These are phyloP conservation scores for Pseudevernia furfuracea DNA, from an alignment of 495 filamentous ascomycete genomes.

Conservation along the genomic window DNA sequence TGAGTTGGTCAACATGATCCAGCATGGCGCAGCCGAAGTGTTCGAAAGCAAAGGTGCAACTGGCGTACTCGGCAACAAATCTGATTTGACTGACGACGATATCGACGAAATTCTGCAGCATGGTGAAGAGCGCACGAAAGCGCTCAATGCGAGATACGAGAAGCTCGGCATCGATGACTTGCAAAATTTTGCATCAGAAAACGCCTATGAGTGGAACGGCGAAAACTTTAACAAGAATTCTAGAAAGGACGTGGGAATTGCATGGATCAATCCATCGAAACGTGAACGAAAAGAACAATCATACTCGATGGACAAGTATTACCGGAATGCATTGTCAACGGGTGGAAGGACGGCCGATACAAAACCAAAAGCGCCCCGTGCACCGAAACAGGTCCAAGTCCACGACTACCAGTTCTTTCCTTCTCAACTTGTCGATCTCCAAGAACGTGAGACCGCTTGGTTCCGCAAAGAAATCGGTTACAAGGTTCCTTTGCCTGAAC, in stretches of 20 bases:
- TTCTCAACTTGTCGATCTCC: constrained; percentile 68
- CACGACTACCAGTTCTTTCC: constrained; percentile 99
- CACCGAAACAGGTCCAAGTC: constrained; percentile 83
- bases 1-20: constrained; percentile 94
- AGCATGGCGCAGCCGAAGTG: constrained; percentile 92
- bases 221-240: constrained; percentile 79
- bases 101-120: constrained; percentile 80
- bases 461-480: constrained; percentile 94
- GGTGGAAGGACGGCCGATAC: constrained; percentile 77
- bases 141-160: constrained; percentile 88
- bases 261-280: constrained; percentile 98
- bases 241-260: constrained; percentile 91
- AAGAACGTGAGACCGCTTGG: constrained; percentile 91
- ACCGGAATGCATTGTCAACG: constrained; percentile 81
- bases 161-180: constrained; percentile 97
- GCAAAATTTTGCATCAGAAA: constrained; percentile 95
- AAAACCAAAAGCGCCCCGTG: constrained; percentile 91
- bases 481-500: constrained; percentile 78
- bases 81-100: constrained; percentile 71
- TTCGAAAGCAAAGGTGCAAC: constrained; percentile 63
- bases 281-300: constrained; percentile 96
- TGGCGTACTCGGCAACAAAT: constrained; percentile 46
- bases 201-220: constrained; percentile 97
- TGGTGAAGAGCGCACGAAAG: constrained; percentile 81
- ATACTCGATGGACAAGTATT: constrained; percentile 99